phyloP scores from a whole-genome alignment of 2,329 filamentous ascomycete species.

The Clonostachys solani region DNA sequence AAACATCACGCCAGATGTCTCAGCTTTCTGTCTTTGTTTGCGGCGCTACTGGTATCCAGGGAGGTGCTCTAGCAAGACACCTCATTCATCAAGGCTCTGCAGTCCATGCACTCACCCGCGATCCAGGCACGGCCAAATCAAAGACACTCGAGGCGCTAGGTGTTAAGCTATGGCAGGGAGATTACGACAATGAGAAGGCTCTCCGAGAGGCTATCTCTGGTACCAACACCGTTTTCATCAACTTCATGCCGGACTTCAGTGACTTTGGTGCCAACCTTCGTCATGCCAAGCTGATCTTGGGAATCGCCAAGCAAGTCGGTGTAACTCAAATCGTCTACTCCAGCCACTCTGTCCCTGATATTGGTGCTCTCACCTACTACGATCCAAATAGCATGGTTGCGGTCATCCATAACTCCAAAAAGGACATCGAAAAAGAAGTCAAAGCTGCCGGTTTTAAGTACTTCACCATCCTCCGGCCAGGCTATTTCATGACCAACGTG shows the following conservation, averaged over 20 bases:
- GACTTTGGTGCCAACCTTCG: conserved; percentile 19
- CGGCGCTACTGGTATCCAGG: conserved; percentile 33
- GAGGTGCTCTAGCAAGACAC: conserved; percentile 24
- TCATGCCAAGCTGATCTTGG: conserved; percentile 21
- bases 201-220: conserved; percentile 21
- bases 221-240: conserved; percentile 24
- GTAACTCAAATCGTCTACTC: conserved; percentile 30
- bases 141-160: conserved; percentile 19
- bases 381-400: conserved; percentile 15
- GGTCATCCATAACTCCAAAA: conserved; percentile 30
- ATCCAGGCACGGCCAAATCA: conserved; percentile 18
- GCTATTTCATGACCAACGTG: conserved; percentile 48
- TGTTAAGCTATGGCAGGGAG: conserved; percentile 22
- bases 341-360: conserved; percentile 19
- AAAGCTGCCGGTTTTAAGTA: conserved; percentile 23
- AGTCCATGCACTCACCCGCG: conserved; percentile 27
- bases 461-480: conserved; percentile 46
- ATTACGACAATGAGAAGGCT: conserved; percentile 22
- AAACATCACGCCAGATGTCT: too few species aligned
- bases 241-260: conserved; percentile 21
- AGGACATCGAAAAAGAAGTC: conserved; percentile 31
- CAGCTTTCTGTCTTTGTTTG: conserved; percentile 22
- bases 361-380: conserved; percentile 10
- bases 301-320: conserved; percentile 28
- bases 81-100: conserved; percentile 22